Evolutionary conservation across 1,139 yeast species (phyloP).

Genomic region (Candida anutae): DNA sequence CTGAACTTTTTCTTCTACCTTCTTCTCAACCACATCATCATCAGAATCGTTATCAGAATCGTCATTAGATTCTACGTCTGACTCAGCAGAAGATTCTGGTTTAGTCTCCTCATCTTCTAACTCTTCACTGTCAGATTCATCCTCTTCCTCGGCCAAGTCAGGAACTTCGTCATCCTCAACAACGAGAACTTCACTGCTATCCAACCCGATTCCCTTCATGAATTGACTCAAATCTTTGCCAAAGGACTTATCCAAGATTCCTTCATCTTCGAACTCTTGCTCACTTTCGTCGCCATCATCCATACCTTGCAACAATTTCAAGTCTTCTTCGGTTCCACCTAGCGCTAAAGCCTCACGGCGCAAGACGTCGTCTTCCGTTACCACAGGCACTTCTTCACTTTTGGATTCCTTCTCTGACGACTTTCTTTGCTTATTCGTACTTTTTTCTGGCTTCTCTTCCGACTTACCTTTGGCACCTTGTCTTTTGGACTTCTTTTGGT

Average conservation of each 20-base stretch:
- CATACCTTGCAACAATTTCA: conserved; percentile 43
- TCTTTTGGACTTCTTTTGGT: conserved; percentile 5
- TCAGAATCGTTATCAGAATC: conserved; percentile 12
- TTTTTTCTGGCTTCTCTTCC: conserved; percentile 8
- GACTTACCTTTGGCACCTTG: conserved; percentile 7
- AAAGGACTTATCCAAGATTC: conserved; percentile 38
- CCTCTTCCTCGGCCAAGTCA: conserved; percentile 15
- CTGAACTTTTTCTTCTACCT: conserved; percentile 12
- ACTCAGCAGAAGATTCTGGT: conserved; percentile 12
- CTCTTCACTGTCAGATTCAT: conserved; percentile 22
- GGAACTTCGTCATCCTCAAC: conserved; percentile 25
- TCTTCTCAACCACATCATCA: conserved; percentile 5
- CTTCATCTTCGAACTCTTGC: conserved; percentile 44
- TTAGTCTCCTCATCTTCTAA: conserved; percentile 11
- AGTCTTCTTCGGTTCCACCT: conserved; percentile 67
- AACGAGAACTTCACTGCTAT: conserved; percentile 25
- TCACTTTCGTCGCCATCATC: conserved; percentile 55
- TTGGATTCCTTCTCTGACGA: conserved; percentile 2
- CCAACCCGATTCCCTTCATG: conserved; percentile 64
- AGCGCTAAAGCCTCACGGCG: conserved; percentile 62
- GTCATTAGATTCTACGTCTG: conserved; percentile 5
- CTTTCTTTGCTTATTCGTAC: conserved; percentile 3
- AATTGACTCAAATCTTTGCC: conserved; percentile 54
- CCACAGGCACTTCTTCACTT: conserved; percentile 6
- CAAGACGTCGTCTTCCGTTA: conserved; percentile 31